These are phyloP conservation scores for Phytophthora macrochlamydospora DNA, from an alignment of 352 stramenopile genomes.

Conservation along the genomic window DNA sequence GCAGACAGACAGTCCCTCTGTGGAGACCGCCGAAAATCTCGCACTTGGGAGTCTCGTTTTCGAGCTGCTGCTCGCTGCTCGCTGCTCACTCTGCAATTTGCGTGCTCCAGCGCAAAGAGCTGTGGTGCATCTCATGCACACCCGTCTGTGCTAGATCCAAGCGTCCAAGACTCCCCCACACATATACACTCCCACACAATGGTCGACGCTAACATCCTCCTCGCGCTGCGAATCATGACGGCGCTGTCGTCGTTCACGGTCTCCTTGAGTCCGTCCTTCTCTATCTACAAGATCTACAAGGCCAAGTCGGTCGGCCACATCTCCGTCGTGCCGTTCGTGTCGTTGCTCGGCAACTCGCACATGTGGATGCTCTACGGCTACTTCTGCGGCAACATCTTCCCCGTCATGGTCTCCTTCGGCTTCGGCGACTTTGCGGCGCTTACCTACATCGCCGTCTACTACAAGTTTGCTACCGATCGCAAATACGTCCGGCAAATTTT, in stretches of 20 bases:
- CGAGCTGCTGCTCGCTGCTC: neutral
- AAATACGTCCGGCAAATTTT: conserved; percentile 45
- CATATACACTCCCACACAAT: conserved; percentile 10
- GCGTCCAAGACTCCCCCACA: neutral
- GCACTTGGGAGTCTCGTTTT: neutral
- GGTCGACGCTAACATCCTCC: conserved; percentile 24
- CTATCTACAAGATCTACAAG: conserved; percentile 45
- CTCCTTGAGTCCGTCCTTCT: conserved; percentile 41
- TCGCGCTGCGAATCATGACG: conserved; percentile 34
- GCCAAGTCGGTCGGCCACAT: conserved; percentile 39
- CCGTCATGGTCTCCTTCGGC: conserved; percentile 55
- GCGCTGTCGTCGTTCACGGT: conserved; percentile 41
- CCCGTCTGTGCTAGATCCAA: conserved; percentile 2
- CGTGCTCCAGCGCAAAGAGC: conserved; percentile 21
- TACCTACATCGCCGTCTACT: conserved; percentile 59
- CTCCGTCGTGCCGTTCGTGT: conserved; percentile 45
- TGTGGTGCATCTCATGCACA: conserved; percentile 7
- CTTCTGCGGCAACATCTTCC: conserved; percentile 50
- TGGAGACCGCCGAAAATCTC: conserved; percentile 18
- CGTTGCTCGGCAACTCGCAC: conserved; percentile 46
- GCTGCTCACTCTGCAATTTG: conserved; percentile 26
- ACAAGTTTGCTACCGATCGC: conserved; percentile 43
- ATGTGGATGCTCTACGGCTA: conserved; percentile 59
- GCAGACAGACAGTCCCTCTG: conserved; percentile 19
- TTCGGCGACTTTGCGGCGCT: conserved; percentile 45